These are phyloP conservation scores for Leishmania amazonensis DNA, from an alignment of 208 protist genomes.

Conservation along the genomic window DNA sequence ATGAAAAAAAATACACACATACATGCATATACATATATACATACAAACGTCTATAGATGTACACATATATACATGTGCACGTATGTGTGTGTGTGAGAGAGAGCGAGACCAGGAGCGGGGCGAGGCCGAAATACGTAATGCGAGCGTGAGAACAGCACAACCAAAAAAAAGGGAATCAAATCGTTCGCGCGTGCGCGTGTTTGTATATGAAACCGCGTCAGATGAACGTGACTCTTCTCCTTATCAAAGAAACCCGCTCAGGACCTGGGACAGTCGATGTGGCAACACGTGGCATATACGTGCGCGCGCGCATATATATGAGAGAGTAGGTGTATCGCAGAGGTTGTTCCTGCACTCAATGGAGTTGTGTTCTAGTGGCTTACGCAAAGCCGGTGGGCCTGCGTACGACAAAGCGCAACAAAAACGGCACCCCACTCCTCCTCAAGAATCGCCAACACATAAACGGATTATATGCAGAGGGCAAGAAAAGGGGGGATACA, in stretches of 20 bases:
- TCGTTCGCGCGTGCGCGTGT: neutral
- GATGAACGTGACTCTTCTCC: neutral
- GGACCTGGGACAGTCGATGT: neutral
- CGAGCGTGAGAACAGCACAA: neutral
- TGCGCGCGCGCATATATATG: neutral
- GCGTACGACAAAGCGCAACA: neutral
- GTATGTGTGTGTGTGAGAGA: too few species aligned
- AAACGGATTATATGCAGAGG: neutral
- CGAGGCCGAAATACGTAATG: neutral
- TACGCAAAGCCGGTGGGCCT: neutral
- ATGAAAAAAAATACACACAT: neutral
- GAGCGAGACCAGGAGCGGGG: neutral
- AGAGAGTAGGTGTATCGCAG: neutral
- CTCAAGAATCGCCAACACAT: neutral
- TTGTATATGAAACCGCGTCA: neutral
- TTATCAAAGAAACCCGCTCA: neutral
- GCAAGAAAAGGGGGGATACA: neutral
- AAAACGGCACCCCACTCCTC: neutral
- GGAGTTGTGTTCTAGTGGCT: neutral
- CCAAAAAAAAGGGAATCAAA: neutral
- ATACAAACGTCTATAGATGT: too few species aligned
- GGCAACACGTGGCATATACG: neutral
- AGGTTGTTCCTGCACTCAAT: neutral
- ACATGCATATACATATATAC: too few species aligned
- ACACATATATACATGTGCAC: too few species aligned